A percentile compares a stretch with the other conserved stretches of the same genome.
Conservation (phyloP, 1,139 yeast species). For the Suhomyces wounanorum region DNA sequence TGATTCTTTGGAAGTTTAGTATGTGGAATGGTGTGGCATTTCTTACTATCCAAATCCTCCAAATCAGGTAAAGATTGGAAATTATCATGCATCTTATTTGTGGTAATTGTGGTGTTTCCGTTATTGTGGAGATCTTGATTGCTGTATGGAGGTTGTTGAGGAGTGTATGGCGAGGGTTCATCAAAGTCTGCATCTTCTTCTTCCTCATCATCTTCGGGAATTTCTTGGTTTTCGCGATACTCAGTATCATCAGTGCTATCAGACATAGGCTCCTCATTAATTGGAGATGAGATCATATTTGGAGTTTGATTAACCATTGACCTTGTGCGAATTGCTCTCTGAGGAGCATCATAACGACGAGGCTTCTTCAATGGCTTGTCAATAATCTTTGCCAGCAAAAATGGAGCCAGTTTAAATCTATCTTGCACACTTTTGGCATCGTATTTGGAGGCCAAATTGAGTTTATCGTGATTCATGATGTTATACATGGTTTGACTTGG, state of each 20-base stretch:
- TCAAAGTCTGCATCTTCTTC: constrained; percentile 18
- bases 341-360: constrained; percentile 36
- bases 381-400: constrained; percentile 42
- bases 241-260: constrained; percentile 38
- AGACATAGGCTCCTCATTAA: constrained; percentile 40
- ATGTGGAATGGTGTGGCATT: constrained; percentile 46
- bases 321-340: constrained; percentile 47
- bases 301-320: constrained; percentile 39
- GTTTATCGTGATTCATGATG: constrained; percentile 46
- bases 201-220: constrained; percentile 19
- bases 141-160: constrained; percentile 40
- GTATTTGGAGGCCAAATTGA: constrained; percentile 41
- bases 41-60: constrained; percentile 49
- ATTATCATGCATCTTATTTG: constrained; percentile 17
- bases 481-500: constrained; percentile 44
- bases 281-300: constrained; percentile 40
- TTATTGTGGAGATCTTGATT: constrained; percentile 7
- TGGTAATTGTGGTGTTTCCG: constrained; percentile 11
- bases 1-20: constrained; percentile 43
- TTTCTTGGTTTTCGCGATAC: constrained; percentile 26
- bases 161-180: constrained; percentile 44
- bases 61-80: constrained; percentile 47
- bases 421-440: constrained; percentile 48
- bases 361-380: constrained; percentile 39
- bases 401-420: constrained; percentile 51